Base-by-base conservation (phyloP, 768 basidiomycete genomes). In the Xerocomus potaroensis region DNA sequence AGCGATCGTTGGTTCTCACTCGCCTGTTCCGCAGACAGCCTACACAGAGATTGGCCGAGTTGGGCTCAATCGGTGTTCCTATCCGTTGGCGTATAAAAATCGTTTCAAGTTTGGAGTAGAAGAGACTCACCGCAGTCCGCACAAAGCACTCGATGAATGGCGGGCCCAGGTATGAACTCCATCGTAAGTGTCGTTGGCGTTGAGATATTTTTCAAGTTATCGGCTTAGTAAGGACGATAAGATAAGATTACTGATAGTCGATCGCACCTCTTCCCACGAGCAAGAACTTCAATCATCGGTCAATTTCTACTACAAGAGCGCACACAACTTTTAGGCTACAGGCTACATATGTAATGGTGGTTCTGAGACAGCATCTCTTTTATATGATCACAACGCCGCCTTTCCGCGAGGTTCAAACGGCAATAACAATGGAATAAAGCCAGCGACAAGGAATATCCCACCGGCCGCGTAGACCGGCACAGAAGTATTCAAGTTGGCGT, bases 1-100 rank as follows among this genome's bases (percentile, higher is more conserved):
- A 49, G 12, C 10, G 18, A 49, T 41, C n/a, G 0, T n/a, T 31
- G 42, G 16, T 48, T 27, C 5, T 8, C 14, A 68, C 84, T 51
- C 63, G 86, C 86, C 85, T 84, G 76, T 94, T 95, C 46, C 92
- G 71, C 35, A 96, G 73, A 62, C 93, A 95, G 41, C 78, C 80
- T 6, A 93, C 89, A 57, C 93, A 95, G 30, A 94, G 72, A 72
- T 94, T 94, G 32, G 92, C 92, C 51, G 88, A 89, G 67, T 96
- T 92, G 32, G 91, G 91, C 32, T 87, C 83, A 60, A 93, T 93
- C 26, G 87, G 86, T 30, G 83, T 88, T 50, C 87, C 87, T 89
- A 50, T 41, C 59, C 26, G 11, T 34, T 19, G 36, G 18, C 26
- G 41, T 47, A 46, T 47, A 23, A 5, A 23, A 32, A 41, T 37